Evolutionary conservation across 805 yeast species (phyloP).

Genomic region (Kodamaea nitidulidarum): DNA sequence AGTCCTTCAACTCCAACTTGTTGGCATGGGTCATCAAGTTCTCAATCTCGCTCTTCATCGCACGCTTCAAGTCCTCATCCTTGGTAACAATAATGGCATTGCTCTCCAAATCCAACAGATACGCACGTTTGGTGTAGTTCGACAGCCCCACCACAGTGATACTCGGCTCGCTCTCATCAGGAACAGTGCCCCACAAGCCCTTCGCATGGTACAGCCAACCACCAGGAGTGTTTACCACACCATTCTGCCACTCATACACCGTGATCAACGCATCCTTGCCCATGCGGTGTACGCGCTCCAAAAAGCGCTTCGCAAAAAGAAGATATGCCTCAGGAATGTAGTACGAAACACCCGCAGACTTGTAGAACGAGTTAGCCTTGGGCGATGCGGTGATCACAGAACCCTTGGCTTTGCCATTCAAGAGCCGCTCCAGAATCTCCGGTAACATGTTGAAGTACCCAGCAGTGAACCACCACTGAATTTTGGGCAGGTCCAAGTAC

Average conservation of each 20-base stretch:
- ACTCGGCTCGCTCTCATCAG: constrained; percentile 56
- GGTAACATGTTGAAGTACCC: constrained; percentile 94
- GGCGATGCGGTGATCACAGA: constrained; percentile 88
- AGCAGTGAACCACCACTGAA: constrained; percentile 86
- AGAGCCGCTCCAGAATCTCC: constrained; percentile 55
- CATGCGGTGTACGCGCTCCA: constrained; percentile 44
- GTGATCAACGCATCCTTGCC: constrained; percentile 45
- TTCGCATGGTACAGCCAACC: constrained; percentile 99
- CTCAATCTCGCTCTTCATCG: constrained; percentile 61
- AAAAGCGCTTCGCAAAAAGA: constrained; percentile 65
- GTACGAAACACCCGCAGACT: constrained; percentile 76
- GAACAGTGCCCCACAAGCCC: constrained; percentile 79
- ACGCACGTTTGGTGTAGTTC: constrained; percentile 88
- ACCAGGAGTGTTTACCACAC: constrained; percentile 69
- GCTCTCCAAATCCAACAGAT: constrained; percentile 80
- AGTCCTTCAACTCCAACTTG: constrained; percentile 56
- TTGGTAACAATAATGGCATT: constrained; percentile 77
- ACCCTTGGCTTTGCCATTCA: constrained; percentile 58
- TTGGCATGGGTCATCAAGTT: constrained; percentile 53
- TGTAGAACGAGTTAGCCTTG: constrained; percentile 87
- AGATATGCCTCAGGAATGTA: constrained; percentile 85
- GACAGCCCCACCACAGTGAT: constrained; percentile 88
- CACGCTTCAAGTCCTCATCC: constrained; percentile 52
- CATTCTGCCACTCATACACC: constrained; percentile 82
- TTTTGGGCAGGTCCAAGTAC: constrained; percentile 47